Evolutionary conservation across 1,284 basidiomycete genomes (phyloP).

Genomic region (Rugosomyces carneus): DNA sequence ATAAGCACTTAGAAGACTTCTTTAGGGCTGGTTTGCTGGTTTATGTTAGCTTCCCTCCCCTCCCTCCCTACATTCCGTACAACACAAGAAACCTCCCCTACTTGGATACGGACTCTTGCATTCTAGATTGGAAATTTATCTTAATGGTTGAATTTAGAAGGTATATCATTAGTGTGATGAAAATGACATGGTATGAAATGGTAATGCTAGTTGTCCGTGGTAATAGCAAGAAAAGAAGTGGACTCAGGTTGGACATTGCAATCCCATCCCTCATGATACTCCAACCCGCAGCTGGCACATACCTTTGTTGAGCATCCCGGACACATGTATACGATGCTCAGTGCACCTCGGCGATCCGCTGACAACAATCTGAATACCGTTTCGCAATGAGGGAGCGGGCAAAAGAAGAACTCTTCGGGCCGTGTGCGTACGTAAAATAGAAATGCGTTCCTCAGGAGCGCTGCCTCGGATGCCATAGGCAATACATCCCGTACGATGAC

Average conservation of each 20-base stretch:
- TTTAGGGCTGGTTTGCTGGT: not conserved
- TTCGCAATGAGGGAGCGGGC: slow-evolving; percentile 36
- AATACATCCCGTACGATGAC: slow-evolving; percentile 34
- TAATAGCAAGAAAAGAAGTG: not conserved
- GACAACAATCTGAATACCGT: slow-evolving; percentile 28
- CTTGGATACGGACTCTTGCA: slow-evolving; percentile 1
- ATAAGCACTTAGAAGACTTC: slow-evolving; percentile 32
- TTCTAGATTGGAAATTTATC: slow-evolving; percentile 17
- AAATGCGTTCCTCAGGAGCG: slow-evolving; percentile 34
- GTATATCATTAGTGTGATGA: not conserved
- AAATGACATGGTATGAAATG: not conserved
- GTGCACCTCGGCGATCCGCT: slow-evolving; percentile 11
- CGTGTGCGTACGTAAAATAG: slow-evolving; percentile 33
- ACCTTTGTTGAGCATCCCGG: slow-evolving; percentile 25
- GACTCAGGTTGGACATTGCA: slow-evolving; percentile 18
- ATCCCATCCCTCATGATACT: slow-evolving; percentile 28
- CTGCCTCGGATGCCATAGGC: slow-evolving; percentile 29
- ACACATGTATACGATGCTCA: slow-evolving; percentile 28
- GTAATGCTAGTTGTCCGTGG: not conserved
- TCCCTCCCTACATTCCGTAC: slow-evolving; percentile 3
- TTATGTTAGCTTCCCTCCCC: slow-evolving; percentile 1
- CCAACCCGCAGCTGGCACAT: slow-evolving; percentile 28
- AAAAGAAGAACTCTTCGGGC: slow-evolving; percentile 39
- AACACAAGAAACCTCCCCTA: not conserved
- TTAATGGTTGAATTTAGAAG: slow-evolving; percentile 9